Percentiles rank a stretch among this genome's conserved stretches.
phyloP scores from a whole-genome alignment of 2,329 filamentous ascomycete species.

The Cryphonectria nitschkei region DNA sequence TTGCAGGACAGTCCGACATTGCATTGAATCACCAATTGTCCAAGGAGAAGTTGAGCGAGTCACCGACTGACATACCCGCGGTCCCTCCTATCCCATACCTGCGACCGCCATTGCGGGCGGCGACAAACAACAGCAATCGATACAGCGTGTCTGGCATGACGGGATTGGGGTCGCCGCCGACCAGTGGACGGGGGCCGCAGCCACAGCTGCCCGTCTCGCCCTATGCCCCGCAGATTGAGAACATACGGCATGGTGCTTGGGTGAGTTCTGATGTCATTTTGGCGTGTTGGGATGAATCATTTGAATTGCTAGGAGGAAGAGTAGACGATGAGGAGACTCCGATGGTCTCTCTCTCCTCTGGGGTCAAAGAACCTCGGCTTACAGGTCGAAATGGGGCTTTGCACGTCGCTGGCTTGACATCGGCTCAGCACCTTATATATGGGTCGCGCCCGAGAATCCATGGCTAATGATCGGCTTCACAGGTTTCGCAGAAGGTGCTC shows the following conservation, averaged over 20 bases:
- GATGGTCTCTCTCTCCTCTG: background rate
- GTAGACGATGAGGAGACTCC: background rate
- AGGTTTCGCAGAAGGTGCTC: conserved; percentile 92
- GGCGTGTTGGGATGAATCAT: background rate
- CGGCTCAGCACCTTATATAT: background rate
- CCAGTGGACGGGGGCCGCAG: conserved; percentile 55
- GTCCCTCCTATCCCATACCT: conserved; percentile 38
- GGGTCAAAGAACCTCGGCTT: too few relatives aligned
- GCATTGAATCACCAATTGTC: conserved; percentile 63
- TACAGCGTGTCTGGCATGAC: conserved; percentile 68
- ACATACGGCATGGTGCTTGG: conserved; percentile 81
- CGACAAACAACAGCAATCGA: conserved; percentile 52
- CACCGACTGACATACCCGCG: conserved; percentile 31
- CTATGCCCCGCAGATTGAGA: conserved; percentile 79
- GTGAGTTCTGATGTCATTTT: conserved; percentile 54
- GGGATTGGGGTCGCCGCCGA: conserved; percentile 59
- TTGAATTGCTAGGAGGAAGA: background rate
- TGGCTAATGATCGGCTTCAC: conserved; percentile 19
- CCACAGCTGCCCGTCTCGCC: conserved; percentile 69
- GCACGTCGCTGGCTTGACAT: background rate
- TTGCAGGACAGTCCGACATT: conserved; percentile 67
- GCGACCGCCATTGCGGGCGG: conserved; percentile 44
- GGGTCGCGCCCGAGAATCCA: background rate
- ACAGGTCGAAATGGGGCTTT: background rate
- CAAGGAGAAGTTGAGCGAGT: conserved; percentile 28